Evolutionary conservation across 257 asterid genomes (phyloP).

Genomic region (Echites panduratus): DNA sequence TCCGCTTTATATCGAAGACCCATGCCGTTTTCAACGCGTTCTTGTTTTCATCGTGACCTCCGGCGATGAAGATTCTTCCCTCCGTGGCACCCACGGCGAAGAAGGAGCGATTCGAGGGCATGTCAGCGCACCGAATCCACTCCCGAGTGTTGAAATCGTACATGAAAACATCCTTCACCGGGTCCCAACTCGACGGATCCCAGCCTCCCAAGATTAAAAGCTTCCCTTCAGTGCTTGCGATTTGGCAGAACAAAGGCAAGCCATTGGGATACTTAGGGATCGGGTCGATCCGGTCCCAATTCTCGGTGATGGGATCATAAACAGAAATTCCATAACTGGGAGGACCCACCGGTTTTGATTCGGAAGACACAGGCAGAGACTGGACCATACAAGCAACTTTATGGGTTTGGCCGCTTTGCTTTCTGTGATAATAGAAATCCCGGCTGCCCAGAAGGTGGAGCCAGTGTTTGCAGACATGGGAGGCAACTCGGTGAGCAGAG

Average conservation of each 20-base stretch:
- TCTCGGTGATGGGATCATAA: slow-evolving; percentile 42
- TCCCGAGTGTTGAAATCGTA: slow-evolving; percentile 59
- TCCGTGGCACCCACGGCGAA: slow-evolving; percentile 62
- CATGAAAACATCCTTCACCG: slow-evolving; percentile 58
- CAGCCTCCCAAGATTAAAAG: slow-evolving; percentile 71
- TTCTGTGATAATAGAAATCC: slow-evolving; percentile 67
- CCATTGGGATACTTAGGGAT: slow-evolving; percentile 59
- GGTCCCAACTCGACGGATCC: slow-evolving; percentile 77
- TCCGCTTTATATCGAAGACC: slow-evolving; percentile 30
- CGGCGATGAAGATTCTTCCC: slow-evolving; percentile 59
- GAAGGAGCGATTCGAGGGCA: slow-evolving; percentile 73
- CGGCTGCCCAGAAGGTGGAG: slow-evolving; percentile 46
- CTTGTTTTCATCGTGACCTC: slow-evolving; percentile 89
- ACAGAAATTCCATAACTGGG: slow-evolving; percentile 66
- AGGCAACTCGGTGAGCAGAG: slow-evolving; percentile 48
- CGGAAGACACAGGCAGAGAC: slow-evolving; percentile 40
- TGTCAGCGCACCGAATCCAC: slow-evolving; percentile 63
- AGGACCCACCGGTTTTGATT: slow-evolving; percentile 41
- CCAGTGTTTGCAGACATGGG: slow-evolving; percentile 70
- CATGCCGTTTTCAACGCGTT: slow-evolving; percentile 66
- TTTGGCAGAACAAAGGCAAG: slow-evolving; percentile 76
- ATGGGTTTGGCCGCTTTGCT: slow-evolving; percentile 42
- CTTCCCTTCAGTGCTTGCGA: slow-evolving; percentile 61
- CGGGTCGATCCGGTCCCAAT: slow-evolving; percentile 68
- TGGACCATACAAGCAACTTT: slow-evolving; percentile 67